Evolutionary conservation across 768 basidiomycete species (phyloP).

Genomic region (Butyriboletus loyo): DNA sequence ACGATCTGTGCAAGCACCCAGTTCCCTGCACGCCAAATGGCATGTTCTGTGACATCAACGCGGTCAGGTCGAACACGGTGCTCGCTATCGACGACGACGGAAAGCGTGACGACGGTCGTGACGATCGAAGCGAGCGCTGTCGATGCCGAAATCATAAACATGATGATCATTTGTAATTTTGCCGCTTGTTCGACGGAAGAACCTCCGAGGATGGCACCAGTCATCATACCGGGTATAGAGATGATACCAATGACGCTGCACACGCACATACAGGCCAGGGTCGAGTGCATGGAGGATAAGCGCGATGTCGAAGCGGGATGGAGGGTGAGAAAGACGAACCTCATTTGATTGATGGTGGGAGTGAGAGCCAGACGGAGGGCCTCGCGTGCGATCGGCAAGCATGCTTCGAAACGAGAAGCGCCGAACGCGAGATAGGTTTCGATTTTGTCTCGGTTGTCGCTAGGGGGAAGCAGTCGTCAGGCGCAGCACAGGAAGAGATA

Average conservation of each 20-base stretch:
- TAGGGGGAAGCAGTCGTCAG: constrained; percentile 23
- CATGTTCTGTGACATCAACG: constrained; percentile 41
- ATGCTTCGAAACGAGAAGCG: constrained; percentile 80
- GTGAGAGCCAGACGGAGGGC: constrained; percentile 77
- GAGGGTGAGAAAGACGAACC: constrained; percentile 36
- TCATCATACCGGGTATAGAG: constrained; percentile 90
- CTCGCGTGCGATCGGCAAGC: constrained; percentile 71
- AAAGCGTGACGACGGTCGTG: constrained; percentile 57
- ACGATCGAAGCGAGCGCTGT: constrained; percentile 69
- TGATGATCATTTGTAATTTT: constrained; percentile 86
- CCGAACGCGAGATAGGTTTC: constrained; percentile 87
- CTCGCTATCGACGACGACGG: constrained; percentile 63
- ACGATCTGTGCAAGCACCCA: constrained; percentile 25
- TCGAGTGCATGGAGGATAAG: not conserved
- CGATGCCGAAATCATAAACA: constrained; percentile 87
- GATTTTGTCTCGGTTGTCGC: constrained; percentile 81
- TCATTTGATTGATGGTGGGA: constrained; percentile 86
- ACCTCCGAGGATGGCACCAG: constrained; percentile 85
- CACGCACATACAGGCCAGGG: not conserved
- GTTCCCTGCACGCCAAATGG: constrained; percentile 35
- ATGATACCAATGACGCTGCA: constrained; percentile 70
- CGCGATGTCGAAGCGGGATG: not conserved
- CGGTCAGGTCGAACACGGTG: constrained; percentile 63
- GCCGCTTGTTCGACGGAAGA: constrained; percentile 83
- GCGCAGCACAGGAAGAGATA: not conserved